phyloP scores from a whole-genome alignment of 495 filamentous ascomycete genomes.

The Penicillium lividum region DNA sequence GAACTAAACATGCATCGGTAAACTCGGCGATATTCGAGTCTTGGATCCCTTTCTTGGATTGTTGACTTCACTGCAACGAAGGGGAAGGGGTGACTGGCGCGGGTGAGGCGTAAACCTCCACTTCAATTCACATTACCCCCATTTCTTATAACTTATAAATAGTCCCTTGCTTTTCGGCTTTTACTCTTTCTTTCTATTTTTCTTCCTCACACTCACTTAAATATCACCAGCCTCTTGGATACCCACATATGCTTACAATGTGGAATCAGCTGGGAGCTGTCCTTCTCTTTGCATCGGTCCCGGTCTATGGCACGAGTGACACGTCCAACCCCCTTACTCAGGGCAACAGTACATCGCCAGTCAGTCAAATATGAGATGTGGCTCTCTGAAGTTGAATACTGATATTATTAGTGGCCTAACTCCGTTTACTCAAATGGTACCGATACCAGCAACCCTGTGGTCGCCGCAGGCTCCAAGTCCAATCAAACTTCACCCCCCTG shows the following conservation, averaged over 20 bases:
- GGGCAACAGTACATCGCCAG: slow-evolving; percentile 1
- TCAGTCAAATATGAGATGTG: neutral
- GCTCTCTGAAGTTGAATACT: neutral
- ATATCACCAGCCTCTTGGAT: neutral
- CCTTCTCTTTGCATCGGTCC: neutral
- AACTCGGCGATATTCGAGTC: neutral
- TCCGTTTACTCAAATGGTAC: slow-evolving; percentile 2
- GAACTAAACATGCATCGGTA: neutral
- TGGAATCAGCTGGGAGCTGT: slow-evolving; percentile 2
- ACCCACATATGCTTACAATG: neutral
- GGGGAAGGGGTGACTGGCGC: neutral
- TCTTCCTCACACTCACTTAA: neutral
- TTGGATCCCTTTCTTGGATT: neutral
- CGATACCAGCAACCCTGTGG: slow-evolving; percentile 3
- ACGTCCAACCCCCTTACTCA: slow-evolving; percentile 1
- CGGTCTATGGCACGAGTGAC: neutral
- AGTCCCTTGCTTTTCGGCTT: neutral
- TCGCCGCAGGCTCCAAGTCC: slow-evolving; percentile 3
- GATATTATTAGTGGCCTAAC: neutral
- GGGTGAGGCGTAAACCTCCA: neutral
- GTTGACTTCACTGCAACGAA: neutral
- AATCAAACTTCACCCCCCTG: slow-evolving; percentile 5
- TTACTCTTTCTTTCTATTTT: neutral
- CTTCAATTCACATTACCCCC: neutral
- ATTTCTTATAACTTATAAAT: neutral